Evolutionary conservation across 768 basidiomycete species (phyloP), one percentile per base, ranked within the genome.

Genomic region (Termitomyces sp.): DNA sequence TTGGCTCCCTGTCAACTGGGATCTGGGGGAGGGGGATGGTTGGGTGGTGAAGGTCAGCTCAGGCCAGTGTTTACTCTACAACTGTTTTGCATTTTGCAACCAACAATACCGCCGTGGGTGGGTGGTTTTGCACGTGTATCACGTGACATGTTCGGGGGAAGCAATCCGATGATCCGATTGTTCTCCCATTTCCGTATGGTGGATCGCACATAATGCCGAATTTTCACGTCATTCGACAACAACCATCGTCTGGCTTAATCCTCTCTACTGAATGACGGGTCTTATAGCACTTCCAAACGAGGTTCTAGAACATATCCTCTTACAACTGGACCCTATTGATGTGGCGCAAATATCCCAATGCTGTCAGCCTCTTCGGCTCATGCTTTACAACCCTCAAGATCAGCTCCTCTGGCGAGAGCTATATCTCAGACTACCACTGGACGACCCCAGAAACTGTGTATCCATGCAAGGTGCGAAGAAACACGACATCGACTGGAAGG

Each of bases 361-460:
- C 12, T 83, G 78, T 60, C 70, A 67, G 4, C 57, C 62, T 15
- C 70, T 79, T 48, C 68, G 72, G 53, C 62, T 60, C 3, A 58
- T 83, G 55, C 66, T 88, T 22, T 84, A 85, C 60, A 51, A 65
- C 42, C 58, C 73, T 2, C 67, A 68, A 9, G 74, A 79, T 58
- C 71, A 71, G 26, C 70, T 79, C 46, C 68, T 88, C 37, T 90
- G 88, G 88, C 77, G 84, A 8, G 69, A 67, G 9, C 72, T 90
- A 5, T 90, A 88, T 66, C 82, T 90, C 42, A 61, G 68, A 0
- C 78, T 82, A 54, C 74, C 78, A 0, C 75, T 87, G 54, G 88
- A 90, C 56, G 85, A 90, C 60, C 86, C 82, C 1, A 71, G 82
- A 9, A 50, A 52, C n/a, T 78, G 82, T 45, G 61, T 80, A 5